Percentiles rank a stretch among this genome's conserved stretches.
Evolutionary conservation across 176 grass and related monocot species (phyloP).

Genomic region (Musa acuminata): DNA sequence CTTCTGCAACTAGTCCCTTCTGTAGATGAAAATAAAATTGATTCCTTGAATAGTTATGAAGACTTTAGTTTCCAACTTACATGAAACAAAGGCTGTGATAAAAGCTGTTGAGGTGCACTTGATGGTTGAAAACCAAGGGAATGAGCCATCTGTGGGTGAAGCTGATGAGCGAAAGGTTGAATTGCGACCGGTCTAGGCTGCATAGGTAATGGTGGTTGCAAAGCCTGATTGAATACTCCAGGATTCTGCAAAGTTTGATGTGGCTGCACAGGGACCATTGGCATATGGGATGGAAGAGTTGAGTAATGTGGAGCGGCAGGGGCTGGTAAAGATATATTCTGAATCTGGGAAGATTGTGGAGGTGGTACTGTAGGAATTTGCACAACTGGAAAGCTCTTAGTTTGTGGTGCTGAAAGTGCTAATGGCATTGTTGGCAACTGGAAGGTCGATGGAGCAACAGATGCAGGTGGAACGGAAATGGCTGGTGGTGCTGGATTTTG

Average conservation of each 20-base stretch:
- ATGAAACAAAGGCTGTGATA: conserved; percentile 2
- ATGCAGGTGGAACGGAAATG: conserved; percentile 33
- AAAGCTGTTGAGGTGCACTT: conserved; percentile 6
- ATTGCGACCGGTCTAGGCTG: conserved; percentile 60
- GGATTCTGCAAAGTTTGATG: conserved; percentile 61
- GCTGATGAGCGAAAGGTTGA: conserved; percentile 51
- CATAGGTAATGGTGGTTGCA: conserved; percentile 67
- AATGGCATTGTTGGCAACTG: conserved; percentile 25
- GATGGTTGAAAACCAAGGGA: conserved; percentile 19
- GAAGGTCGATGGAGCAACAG: conserved; percentile 34
- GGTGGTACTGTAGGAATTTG: conserved; percentile 35
- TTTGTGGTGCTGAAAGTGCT: conserved; percentile 33
- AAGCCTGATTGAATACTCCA: conserved; percentile 65
- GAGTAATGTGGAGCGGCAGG: conserved; percentile 43
- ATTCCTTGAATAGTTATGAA: neutral
- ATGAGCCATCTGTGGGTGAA: conserved; percentile 21
- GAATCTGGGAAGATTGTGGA: conserved; percentile 50
- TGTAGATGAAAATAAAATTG: neutral
- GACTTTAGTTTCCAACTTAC: neutral
- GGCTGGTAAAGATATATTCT: conserved; percentile 39
- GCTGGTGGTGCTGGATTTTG: conserved; percentile 34
- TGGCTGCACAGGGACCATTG: conserved; percentile 34
- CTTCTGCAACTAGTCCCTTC: neutral
- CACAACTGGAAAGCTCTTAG: conserved; percentile 36
- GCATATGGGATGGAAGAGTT: conserved; percentile 44